Evolutionary conservation across 2,329 filamentous ascomycete genomes (phyloP).

Genomic region (Alternaria longipes): DNA sequence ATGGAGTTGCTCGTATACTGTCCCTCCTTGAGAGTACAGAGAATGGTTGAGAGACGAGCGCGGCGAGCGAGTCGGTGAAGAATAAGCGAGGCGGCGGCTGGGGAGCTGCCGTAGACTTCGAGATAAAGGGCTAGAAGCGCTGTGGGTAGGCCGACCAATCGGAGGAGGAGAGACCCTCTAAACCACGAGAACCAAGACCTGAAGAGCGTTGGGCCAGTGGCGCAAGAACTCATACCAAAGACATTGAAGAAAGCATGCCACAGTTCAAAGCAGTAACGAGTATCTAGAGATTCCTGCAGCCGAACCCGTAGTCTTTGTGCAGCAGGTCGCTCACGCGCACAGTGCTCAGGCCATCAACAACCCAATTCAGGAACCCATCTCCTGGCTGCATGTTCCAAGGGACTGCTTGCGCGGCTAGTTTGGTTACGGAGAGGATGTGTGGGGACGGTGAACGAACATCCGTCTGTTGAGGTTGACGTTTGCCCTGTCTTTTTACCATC

Average conservation of each 20-base stretch:
- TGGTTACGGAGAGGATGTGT: constrained; percentile 3
- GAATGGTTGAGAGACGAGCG: constrained; percentile 35
- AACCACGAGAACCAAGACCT: constrained; percentile 44
- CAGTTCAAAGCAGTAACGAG: constrained; percentile 19
- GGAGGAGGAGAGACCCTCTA: constrained; percentile 33
- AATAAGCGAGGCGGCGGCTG: constrained; percentile 43
- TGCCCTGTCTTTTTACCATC: not conserved
- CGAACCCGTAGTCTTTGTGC: constrained; percentile 27
- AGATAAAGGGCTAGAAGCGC: constrained; percentile 43
- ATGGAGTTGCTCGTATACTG: constrained; percentile 33
- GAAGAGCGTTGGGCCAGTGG: constrained; percentile 37
- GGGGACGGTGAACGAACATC: not conserved
- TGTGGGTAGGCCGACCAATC: constrained; percentile 39
- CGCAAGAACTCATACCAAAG: constrained; percentile 46
- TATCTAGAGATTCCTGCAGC: constrained; percentile 19
- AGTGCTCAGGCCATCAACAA: constrained; percentile 28
- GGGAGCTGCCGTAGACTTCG: constrained; percentile 42
- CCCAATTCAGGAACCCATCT: constrained; percentile 22
- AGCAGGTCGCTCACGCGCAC: constrained; percentile 24
- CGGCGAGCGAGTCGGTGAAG: constrained; percentile 48
- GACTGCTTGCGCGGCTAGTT: constrained; percentile 32
- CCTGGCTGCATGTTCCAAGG: constrained; percentile 26
- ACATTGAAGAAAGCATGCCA: constrained; percentile 41
- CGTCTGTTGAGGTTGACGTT: not conserved
- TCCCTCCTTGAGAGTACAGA: constrained; percentile 33